Conservation (phyloP, 257 asterid species). For the Solanum pennellii region DNA sequence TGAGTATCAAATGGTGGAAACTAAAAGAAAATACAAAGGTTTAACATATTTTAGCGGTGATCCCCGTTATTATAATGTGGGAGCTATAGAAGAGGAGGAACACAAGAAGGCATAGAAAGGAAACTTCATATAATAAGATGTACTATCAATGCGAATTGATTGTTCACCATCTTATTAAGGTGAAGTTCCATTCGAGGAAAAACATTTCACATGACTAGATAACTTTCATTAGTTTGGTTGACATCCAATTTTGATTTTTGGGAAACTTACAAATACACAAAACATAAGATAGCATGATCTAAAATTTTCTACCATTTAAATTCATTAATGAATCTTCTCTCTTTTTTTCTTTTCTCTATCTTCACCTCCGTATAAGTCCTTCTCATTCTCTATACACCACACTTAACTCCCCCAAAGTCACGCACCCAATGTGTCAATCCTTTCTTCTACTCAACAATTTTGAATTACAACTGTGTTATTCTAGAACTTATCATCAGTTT, state of each 20-base stretch:
- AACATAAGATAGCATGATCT: neutral
- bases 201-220: neutral
- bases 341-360: neutral
- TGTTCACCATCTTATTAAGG: neutral
- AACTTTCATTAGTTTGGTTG: neutral
- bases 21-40: neutral
- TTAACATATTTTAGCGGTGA: neutral
- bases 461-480: neutral
- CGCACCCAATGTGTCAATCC: neutral
- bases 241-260: neutral
- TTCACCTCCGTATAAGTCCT: neutral
- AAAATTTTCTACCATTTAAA: too few species aligned
- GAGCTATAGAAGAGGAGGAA: neutral
- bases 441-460: neutral
- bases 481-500: neutral
- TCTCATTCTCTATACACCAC: neutral
- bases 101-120: neutral
- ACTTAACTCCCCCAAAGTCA: neutral
- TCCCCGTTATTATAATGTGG: too few species aligned
- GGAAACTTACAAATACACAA: neutral
- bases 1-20: neutral
- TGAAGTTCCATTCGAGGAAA: neutral
- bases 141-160: neutral
- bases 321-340: neutral
- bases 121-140: neutral